These are phyloP conservation scores for Plasmodium falciparum DNA, from an alignment of 169 alveolate genomes.

Conservation along the genomic window DNA sequence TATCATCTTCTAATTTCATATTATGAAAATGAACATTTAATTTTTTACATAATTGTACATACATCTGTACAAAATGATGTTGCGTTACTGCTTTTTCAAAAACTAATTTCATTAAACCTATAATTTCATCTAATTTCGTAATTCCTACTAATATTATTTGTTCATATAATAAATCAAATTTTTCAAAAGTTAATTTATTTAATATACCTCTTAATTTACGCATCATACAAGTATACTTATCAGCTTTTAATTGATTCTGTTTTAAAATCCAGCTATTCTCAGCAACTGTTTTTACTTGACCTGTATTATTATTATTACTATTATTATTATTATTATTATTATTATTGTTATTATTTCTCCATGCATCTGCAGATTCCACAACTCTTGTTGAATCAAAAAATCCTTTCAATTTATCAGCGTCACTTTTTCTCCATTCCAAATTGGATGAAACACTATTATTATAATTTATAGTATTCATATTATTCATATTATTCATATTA, in stretches of 20 bases:
- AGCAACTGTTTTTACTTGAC: conserved; percentile 13
- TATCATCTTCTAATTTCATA: conserved; percentile 65
- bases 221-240: conserved; percentile 79
- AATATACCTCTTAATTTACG: conserved; percentile 86
- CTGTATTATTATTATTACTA: conserved; percentile 8
- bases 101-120: conserved; percentile 81
- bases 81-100: conserved; percentile 91
- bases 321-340: neutral
- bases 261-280: conserved; percentile 83
- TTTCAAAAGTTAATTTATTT: conserved; percentile 84
- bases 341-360: conserved; percentile 43
- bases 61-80: conserved; percentile 91
- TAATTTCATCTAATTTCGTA: conserved; percentile 81
- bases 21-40: conserved; percentile 83
- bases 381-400: conserved; percentile 70
- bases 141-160: conserved; percentile 82
- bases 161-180: conserved; percentile 84
- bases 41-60: conserved; percentile 89
- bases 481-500: neutral
- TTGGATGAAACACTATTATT: neutral
- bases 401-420: conserved; percentile 72
- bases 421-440: conserved; percentile 62
- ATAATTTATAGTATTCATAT: neutral
- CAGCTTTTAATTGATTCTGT: conserved; percentile 82
- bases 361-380: conserved; percentile 69